These are phyloP conservation scores for Dactylellina parvicollis DNA, from an alignment of 2,329 filamentous ascomycete genomes.

Conservation along the genomic window DNA sequence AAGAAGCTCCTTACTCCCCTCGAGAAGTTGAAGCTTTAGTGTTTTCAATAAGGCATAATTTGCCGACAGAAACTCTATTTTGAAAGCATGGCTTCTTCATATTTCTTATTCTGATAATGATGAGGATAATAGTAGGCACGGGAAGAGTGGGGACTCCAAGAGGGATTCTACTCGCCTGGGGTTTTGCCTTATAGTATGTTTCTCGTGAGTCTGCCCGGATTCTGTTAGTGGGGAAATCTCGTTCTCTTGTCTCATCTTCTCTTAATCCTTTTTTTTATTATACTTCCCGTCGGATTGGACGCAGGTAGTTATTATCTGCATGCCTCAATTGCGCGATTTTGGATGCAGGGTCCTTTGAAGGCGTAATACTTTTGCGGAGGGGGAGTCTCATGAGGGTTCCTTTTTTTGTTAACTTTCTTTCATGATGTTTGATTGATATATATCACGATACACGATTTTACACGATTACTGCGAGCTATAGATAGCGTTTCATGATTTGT, in stretches of 20 bases:
- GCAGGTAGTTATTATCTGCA: slow-evolving; percentile 10
- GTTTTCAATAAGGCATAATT: neutral
- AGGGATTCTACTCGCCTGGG: slow-evolving; percentile 13
- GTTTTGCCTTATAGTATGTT: slow-evolving; percentile 13
- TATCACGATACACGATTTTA: slow-evolving; percentile 8
- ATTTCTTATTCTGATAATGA: slow-evolving; percentile 3
- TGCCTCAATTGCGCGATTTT: slow-evolving; percentile 30
- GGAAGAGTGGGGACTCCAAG: slow-evolving; percentile 1
- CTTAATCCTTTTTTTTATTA: neutral
- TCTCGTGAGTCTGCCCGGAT: slow-evolving; percentile 45
- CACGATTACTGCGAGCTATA: neutral
- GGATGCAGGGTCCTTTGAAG: slow-evolving; percentile 10
- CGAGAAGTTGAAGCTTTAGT: slow-evolving; percentile 38
- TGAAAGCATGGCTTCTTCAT: neutral
- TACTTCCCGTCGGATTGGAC: neutral
- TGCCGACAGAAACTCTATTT: neutral
- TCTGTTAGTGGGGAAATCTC: slow-evolving; percentile 16
- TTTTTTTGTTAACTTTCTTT: slow-evolving; percentile 4
- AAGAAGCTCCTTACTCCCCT: slow-evolving; percentile 47
- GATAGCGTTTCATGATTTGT: slow-evolving; percentile 4
- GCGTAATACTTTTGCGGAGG: neutral
- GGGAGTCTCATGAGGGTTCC: neutral
- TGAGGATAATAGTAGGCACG: neutral
- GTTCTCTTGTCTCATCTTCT: neutral
- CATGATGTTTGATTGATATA: slow-evolving; percentile 16